phyloP scores from a whole-genome alignment of 192 early-diverging fungal genomes.

The Coemansia sp. region DNA sequence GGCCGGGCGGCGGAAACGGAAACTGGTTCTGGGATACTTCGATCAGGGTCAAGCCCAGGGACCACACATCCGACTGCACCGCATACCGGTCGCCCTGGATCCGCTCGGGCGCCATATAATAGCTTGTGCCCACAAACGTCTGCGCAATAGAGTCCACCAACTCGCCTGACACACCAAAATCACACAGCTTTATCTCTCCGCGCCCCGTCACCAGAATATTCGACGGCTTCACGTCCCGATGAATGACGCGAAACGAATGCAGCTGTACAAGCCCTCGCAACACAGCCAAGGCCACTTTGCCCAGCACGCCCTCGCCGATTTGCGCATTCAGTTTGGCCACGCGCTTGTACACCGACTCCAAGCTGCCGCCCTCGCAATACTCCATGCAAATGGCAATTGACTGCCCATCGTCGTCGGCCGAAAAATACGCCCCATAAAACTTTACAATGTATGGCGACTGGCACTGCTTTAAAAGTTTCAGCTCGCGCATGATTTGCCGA shows the following conservation, averaged over 20 bases:
- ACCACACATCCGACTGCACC: constrained; percentile 96
- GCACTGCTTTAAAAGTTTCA: constrained; percentile 85
- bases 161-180: constrained; percentile 96
- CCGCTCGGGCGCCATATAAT: constrained; percentile 97
- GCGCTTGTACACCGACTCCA: constrained; percentile 88
- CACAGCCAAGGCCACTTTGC: constrained; percentile 87
- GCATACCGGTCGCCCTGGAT: constrained; percentile 88
- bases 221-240: constrained; percentile 97
- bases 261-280: constrained; percentile 89
- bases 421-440: constrained; percentile 89
- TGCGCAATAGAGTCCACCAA: constrained; percentile 84
- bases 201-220: constrained; percentile 89
- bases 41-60: constrained; percentile 86
- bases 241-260: constrained; percentile 83
- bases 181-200: constrained; percentile 94
- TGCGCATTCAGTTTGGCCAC: constrained; percentile 64
- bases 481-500: constrained; percentile 86
- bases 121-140: constrained; percentile 96
- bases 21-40: constrained; percentile 91
- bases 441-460: constrained; percentile 91
- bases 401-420: constrained; percentile 70
- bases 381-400: constrained; percentile 96
- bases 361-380: constrained; percentile 90
- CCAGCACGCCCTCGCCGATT: constrained; percentile 88
- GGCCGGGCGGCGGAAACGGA: constrained; percentile 84